These are phyloP conservation scores for Torrubiella hemipterigena DNA, from an alignment of 2,329 filamentous ascomycete species.

Conservation along the genomic window DNA sequence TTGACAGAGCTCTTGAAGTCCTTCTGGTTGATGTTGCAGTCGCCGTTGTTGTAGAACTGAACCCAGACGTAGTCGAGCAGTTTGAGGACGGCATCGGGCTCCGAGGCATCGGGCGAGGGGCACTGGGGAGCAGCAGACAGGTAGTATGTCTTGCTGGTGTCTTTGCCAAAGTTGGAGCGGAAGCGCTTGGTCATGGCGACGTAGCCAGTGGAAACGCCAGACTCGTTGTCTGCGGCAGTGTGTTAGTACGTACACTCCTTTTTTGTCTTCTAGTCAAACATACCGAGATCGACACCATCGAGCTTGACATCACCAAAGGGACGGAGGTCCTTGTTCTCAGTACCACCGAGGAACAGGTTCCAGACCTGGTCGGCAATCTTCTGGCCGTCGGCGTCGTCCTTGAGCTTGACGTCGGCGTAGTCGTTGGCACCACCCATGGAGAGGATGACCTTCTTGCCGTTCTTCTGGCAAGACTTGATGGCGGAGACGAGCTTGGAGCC, in stretches of 20 bases:
- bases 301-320: slow-evolving; percentile 56
- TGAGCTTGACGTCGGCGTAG: slow-evolving; percentile 50
- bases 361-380: slow-evolving; percentile 50
- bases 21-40: slow-evolving; percentile 36
- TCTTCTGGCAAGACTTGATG: slow-evolving; percentile 45
- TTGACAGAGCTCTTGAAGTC: slow-evolving; percentile 51
- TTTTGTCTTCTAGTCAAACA: neutral
- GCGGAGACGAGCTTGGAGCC: slow-evolving; percentile 9
- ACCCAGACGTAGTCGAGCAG: slow-evolving; percentile 46
- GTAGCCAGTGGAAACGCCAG: slow-evolving; percentile 46
- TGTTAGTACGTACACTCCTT: no score
- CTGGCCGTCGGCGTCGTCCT: slow-evolving; percentile 30
- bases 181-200: slow-evolving; percentile 48
- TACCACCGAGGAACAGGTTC: slow-evolving; percentile 48
- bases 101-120: slow-evolving; percentile 43
- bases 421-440: slow-evolving; percentile 59
- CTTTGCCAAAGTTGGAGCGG: slow-evolving; percentile 38
- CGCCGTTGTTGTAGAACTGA: slow-evolving; percentile 57
- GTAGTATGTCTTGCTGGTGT: slow-evolving; percentile 35
- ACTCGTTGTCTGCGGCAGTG: slow-evolving; percentile 30
- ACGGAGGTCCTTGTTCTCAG: slow-evolving; percentile 33
- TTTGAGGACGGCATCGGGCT: slow-evolving; percentile 19
- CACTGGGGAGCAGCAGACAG: slow-evolving; percentile 56
- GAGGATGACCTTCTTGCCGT: slow-evolving; percentile 57
- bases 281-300: slow-evolving; percentile 57